These are phyloP conservation scores for Blastobotrys ciferrii DNA, from an alignment of 1,139 yeast species.

Conservation along the genomic window DNA sequence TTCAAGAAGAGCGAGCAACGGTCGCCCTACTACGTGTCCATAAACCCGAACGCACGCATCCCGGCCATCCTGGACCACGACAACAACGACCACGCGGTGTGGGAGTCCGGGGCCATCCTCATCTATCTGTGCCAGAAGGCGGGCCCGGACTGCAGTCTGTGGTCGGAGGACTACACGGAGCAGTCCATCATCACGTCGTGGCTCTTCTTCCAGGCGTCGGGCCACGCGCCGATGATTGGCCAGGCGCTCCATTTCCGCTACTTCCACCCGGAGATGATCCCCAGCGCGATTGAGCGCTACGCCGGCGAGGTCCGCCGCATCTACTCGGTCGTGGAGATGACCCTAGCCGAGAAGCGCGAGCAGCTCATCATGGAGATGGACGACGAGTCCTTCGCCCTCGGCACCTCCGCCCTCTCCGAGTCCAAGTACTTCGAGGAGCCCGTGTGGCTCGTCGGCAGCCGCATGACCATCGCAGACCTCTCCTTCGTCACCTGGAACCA, in stretches of 20 bases:
- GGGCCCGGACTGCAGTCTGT: slow-evolving; percentile 60
- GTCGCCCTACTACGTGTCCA: slow-evolving; percentile 86
- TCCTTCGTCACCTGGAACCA: slow-evolving; percentile 97
- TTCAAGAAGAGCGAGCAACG: slow-evolving; percentile 87
- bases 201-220: slow-evolving; percentile 93
- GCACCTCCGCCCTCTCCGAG: slow-evolving; percentile 83
- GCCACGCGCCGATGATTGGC: slow-evolving; percentile 98
- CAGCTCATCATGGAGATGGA: slow-evolving; percentile 87
- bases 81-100: slow-evolving; percentile 72
- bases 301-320: slow-evolving; percentile 92
- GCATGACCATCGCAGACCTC: slow-evolving; percentile 86
- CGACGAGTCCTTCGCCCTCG: slow-evolving; percentile 82
- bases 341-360: slow-evolving; percentile 89
- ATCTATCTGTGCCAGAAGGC: slow-evolving; percentile 74
- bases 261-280: slow-evolving; percentile 83
- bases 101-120: slow-evolving; percentile 95
- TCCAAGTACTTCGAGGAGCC: slow-evolving; percentile 89
- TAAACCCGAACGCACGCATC: slow-evolving; percentile 92
- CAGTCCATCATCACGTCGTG: slow-evolving; percentile 87
- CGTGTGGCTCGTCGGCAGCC: slow-evolving; percentile 91
- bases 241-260: slow-evolving; percentile 93
- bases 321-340: slow-evolving; percentile 93
- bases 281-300: slow-evolving; percentile 87
- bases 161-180: slow-evolving; percentile 77
- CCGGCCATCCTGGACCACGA: slow-evolving; percentile 91